phyloP scores from a whole-genome alignment of 139 green algal genomes.

The Spirogloea muscicola region DNA sequence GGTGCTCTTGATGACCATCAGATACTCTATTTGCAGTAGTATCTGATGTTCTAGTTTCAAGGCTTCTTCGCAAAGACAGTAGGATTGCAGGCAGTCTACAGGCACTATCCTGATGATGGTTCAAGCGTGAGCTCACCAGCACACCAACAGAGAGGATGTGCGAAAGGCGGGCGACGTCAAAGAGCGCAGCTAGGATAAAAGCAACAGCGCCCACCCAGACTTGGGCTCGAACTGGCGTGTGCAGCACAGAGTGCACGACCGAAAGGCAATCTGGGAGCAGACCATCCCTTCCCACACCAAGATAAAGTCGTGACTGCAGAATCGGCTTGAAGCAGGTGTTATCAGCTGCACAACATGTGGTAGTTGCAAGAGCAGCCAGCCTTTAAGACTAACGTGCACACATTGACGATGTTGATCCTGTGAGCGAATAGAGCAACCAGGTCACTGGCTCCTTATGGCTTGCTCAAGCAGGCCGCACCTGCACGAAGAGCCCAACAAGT shows the following conservation, averaged over 20 bases:
- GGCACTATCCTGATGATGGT: background rate
- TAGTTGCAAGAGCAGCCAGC: too few species aligned
- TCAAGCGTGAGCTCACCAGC: background rate
- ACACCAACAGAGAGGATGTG: conserved; percentile 45
- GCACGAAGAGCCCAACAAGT: conserved; percentile 32
- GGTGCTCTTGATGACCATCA: too few species aligned
- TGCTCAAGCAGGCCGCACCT: conserved; percentile 2
- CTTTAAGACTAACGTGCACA: too few species aligned
- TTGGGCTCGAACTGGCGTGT: conserved; percentile 35
- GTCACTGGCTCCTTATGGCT: too few species aligned
- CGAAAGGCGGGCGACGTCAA: conserved; percentile 32
- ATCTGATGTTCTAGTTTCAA: too few species aligned
- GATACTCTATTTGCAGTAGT: too few species aligned
- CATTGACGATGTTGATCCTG: too few species aligned
- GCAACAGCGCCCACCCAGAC: conserved; percentile 32
- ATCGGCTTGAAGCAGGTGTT: too few species aligned
- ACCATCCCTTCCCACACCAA: conserved; percentile 33
- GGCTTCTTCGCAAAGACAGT: too few species aligned
- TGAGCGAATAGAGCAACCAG: too few species aligned
- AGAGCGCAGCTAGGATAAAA: conserved; percentile 3
- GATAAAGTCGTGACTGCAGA: conserved; percentile 36
- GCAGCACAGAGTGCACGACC: background rate
- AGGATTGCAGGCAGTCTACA: too few species aligned
- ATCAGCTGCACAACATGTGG: too few species aligned
- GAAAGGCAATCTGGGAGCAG: conserved; percentile 23